Percentiles rank a stretch among this genome's conserved stretches.
phyloP scores from a whole-genome alignment of 2,329 filamentous ascomycete species.

The Verticillium albo-atrum region DNA sequence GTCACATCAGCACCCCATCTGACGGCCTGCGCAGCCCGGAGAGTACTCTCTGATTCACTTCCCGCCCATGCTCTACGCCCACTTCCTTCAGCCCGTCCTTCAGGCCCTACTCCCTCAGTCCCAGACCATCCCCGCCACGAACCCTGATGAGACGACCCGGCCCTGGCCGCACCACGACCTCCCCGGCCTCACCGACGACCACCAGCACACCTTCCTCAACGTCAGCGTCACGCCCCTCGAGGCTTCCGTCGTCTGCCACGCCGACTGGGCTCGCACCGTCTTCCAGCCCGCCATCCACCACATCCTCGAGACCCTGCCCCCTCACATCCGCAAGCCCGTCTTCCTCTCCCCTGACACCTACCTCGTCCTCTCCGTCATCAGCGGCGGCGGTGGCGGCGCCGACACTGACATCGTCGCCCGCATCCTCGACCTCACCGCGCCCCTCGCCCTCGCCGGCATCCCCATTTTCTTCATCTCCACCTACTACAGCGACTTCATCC shows the following conservation, averaged over 20 bases:
- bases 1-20: neutral
- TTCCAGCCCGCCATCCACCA: constrained; percentile 65
- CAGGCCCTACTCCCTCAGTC: constrained; percentile 70
- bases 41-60: constrained; percentile 88
- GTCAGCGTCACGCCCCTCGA: constrained; percentile 89
- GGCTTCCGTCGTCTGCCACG: constrained; percentile 86
- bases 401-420: constrained; percentile 87
- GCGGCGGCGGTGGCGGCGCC: constrained; percentile 40
- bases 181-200: constrained; percentile 44
- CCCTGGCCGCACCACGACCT: constrained; percentile 31
- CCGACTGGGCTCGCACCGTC: constrained; percentile 65
- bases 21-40: constrained; percentile 62
- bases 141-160: constrained; percentile 10
- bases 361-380: constrained; percentile 84
- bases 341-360: constrained; percentile 80
- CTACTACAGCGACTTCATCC: constrained; percentile 95
- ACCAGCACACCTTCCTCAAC: constrained; percentile 80
- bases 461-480: constrained; percentile 99
- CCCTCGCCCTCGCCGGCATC: constrained; percentile 85
- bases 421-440: constrained; percentile 87
- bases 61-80: constrained; percentile 70
- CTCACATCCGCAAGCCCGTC: constrained; percentile 47
- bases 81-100: constrained; percentile 83
- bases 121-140: constrained; percentile 30
- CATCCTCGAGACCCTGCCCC: constrained; percentile 55